Evolutionary conservation across 495 filamentous ascomycete genomes (phyloP).

Genomic region (Aspergillus leporis): DNA sequence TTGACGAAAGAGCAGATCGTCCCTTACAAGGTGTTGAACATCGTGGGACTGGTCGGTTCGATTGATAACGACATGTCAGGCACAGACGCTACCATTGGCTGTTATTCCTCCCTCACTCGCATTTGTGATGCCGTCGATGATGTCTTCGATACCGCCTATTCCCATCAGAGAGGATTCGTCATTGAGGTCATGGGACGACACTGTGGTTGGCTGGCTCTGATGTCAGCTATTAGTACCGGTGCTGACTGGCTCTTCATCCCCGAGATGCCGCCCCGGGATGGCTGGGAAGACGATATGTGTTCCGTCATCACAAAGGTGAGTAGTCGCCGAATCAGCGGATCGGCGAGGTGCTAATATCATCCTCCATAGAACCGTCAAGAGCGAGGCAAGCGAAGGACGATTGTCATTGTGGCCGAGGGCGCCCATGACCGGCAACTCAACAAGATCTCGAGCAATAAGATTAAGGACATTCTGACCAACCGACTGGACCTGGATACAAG

Average conservation of each 20-base stretch:
- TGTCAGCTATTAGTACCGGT: conserved; percentile 93
- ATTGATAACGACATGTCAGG: conserved; percentile 98
- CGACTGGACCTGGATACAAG: conserved; percentile 84
- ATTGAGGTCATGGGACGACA: conserved; percentile 99
- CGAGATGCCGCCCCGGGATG: conserved; percentile 83
- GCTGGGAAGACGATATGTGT: conserved; percentile 93
- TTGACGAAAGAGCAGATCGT: conserved; percentile 67
- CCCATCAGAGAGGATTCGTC: conserved; percentile 97
- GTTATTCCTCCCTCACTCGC: conserved; percentile 86
- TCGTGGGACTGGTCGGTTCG: conserved; percentile 92
- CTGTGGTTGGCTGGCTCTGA: conserved; percentile 96
- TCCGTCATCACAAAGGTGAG: conserved; percentile 72
- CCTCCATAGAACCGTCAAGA: conserved; percentile 69
- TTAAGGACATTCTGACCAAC: conserved; percentile 85
- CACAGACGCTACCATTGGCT: conserved; percentile 97
- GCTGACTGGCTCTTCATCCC: conserved; percentile 98
- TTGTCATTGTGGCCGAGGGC: conserved; percentile 95
- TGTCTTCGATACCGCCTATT: conserved; percentile 94
- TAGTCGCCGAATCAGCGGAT: not conserved
- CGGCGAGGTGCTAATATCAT: conserved; percentile 32
- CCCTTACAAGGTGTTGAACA: conserved; percentile 81
- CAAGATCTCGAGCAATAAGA: conserved; percentile 74
- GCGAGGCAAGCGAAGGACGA: conserved; percentile 93
- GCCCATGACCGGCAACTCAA: conserved; percentile 83
- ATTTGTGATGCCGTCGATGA: conserved; percentile 95